phyloP scores from a whole-genome alignment of 2,329 filamentous ascomycete genomes.

The Sarocladium oryzae region DNA sequence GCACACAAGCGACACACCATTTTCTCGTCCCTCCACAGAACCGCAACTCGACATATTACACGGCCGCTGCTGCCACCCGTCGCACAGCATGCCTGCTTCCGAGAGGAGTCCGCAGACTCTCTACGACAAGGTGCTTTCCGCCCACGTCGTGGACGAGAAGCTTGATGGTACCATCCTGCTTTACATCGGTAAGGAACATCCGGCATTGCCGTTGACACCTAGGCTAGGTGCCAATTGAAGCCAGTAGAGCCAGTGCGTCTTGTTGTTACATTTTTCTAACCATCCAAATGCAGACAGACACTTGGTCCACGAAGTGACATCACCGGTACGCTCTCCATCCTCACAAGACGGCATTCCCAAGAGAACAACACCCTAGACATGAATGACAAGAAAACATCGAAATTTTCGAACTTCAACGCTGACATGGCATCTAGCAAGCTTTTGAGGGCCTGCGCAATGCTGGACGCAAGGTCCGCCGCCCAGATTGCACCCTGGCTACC shows the following conservation, averaged over 20 bases:
- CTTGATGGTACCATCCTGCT: constrained; percentile 86
- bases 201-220: background rate
- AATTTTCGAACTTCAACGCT: background rate
- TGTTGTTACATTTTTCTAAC: constrained; percentile 9
- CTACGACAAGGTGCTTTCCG: constrained; percentile 95
- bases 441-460: constrained; percentile 94
- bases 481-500: constrained; percentile 93
- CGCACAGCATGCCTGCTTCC: constrained; percentile 6
- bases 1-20: no score
- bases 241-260: background rate
- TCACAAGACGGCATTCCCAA: no score
- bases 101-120: constrained; percentile 61
- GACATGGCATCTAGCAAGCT: constrained; percentile 60
- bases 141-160: constrained; percentile 93
- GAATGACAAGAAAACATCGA: background rate
- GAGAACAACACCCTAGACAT: background rate
- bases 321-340: constrained; percentile 59
- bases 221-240: background rate
- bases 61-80: background rate
- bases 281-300: constrained; percentile 62
- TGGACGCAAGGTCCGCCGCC: constrained; percentile 77
- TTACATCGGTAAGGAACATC: constrained; percentile 71
- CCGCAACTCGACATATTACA: background rate
- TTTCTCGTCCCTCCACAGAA: no score
- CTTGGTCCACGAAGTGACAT: constrained; percentile 97